A percentile compares a stretch with the other conserved stretches of the same genome.
Conservation (phyloP, 805 yeast species). For the Tetrapisispora fleetii region DNA sequence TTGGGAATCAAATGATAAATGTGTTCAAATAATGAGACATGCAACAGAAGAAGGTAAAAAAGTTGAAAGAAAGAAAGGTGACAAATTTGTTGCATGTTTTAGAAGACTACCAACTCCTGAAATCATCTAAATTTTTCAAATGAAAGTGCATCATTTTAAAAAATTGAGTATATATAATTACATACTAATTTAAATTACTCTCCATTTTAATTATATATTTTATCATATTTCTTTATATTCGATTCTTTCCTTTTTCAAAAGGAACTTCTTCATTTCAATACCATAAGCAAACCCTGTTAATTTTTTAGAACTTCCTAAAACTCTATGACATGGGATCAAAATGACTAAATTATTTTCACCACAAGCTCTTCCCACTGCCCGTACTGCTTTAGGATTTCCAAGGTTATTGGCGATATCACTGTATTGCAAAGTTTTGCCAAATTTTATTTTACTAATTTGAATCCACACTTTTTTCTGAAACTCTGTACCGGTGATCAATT, state of each 20-base stretch:
- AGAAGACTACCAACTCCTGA: slow-evolving; percentile 57
- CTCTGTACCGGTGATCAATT: slow-evolving; percentile 32
- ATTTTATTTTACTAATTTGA: slow-evolving; percentile 20
- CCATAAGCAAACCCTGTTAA: slow-evolving; percentile 36
- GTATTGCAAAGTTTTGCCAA: slow-evolving; percentile 29
- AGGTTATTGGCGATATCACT: slow-evolving; percentile 26
- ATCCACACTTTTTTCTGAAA: slow-evolving; percentile 34
- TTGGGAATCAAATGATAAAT: slow-evolving; percentile 71
- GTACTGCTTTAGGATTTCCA: slow-evolving; percentile 24
- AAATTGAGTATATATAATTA: neutral
- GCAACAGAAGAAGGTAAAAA: slow-evolving; percentile 98
- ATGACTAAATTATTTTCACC: slow-evolving; percentile 33
- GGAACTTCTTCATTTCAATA: slow-evolving; percentile 22
- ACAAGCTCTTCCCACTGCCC: slow-evolving; percentile 36
- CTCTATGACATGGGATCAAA: slow-evolving; percentile 37
- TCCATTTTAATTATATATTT: neutral
- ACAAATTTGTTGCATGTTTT: slow-evolving; percentile 82
- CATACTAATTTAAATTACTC: neutral
- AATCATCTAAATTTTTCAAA: slow-evolving; percentile 4
- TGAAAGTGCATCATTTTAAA: neutral
- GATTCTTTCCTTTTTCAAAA: slow-evolving; percentile 16
- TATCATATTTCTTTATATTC: neutral
- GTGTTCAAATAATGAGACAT: slow-evolving; percentile 79
- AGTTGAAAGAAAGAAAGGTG: slow-evolving; percentile 83
- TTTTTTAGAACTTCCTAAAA: slow-evolving; percentile 25